Percentiles rank a stretch among this genome's conserved stretches.
Evolutionary conservation across 2,329 filamentous ascomycete species (phyloP).

Genomic region (Trichothecium sympodiale): DNA sequence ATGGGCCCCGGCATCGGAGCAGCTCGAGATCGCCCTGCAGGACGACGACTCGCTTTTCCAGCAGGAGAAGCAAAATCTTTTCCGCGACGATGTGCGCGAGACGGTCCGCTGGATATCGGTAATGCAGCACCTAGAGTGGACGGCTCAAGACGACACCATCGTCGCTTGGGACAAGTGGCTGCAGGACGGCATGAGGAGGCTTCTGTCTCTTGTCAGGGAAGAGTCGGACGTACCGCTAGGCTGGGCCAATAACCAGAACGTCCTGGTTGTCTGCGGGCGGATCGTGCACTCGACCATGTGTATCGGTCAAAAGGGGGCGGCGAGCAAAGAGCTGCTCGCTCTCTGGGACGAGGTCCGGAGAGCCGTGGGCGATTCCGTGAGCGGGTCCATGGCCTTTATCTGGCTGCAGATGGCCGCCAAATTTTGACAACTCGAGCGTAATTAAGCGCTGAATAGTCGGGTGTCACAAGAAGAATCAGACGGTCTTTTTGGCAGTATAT

Average conservation of each 20-base stretch:
- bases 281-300: constrained; percentile 29
- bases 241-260: constrained; percentile 57
- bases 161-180: constrained; percentile 34
- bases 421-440: too few species aligned
- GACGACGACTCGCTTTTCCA: constrained; percentile 66
- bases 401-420: too few species aligned
- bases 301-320: constrained; percentile 13
- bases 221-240: constrained; percentile 54
- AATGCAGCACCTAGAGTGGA: constrained; percentile 21
- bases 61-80: constrained; percentile 91
- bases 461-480: too few species aligned
- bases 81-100: constrained; percentile 72
- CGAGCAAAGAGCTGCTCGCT: constrained; percentile 7
- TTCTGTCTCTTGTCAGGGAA: constrained; percentile 16
- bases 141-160: constrained; percentile 12
- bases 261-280: constrained; percentile 49
- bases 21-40: constrained; percentile 34
- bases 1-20: constrained; percentile 18
- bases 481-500: too few species aligned
- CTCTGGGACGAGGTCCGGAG: constrained; percentile 2
- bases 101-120: constrained; percentile 53
- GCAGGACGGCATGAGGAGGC: constrained; percentile 30
- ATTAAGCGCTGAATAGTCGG: too few species aligned
- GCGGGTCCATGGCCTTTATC: too few species aligned
- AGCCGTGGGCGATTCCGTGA: too few species aligned